These are phyloP conservation scores for Cyberlindnera sargentensis DNA, from an alignment of 805 yeast genomes.

Conservation along the genomic window DNA sequence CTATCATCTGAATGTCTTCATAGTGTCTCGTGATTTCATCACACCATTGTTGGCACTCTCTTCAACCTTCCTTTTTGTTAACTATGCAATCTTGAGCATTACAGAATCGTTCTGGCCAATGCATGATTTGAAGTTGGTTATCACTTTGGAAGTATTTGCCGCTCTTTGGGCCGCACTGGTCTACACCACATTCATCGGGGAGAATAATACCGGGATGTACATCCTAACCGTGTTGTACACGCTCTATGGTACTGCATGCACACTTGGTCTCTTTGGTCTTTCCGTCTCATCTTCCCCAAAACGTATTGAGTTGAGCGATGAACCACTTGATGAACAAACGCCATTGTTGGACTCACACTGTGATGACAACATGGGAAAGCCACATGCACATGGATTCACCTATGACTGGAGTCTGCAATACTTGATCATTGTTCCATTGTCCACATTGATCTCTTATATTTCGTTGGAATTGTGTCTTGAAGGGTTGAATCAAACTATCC, in stretches of 20 bases:
- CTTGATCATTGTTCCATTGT: slow-evolving; percentile 58
- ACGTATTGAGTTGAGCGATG: not conserved
- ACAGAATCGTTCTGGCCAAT: slow-evolving; percentile 35
- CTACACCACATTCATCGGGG: slow-evolving; percentile 41
- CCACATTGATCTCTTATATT: slow-evolving; percentile 45
- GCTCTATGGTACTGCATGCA: slow-evolving; percentile 38
- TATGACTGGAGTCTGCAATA: slow-evolving; percentile 84
- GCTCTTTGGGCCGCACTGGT: slow-evolving; percentile 52
- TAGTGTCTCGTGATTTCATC: slow-evolving; percentile 44
- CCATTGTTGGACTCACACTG: slow-evolving; percentile 25
- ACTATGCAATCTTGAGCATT: slow-evolving; percentile 45
- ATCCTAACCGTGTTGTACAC: slow-evolving; percentile 39
- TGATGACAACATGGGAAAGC: slow-evolving; percentile 9
- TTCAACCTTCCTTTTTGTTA: slow-evolving; percentile 42
- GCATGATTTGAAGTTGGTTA: slow-evolving; percentile 53
- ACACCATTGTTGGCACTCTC: slow-evolving; percentile 44
- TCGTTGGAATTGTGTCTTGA: slow-evolving; percentile 49
- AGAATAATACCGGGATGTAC: slow-evolving; percentile 45
- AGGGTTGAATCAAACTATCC: slow-evolving; percentile 64
- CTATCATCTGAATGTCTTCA: slow-evolving; percentile 36
- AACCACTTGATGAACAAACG: slow-evolving; percentile 22
- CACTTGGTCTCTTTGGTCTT: slow-evolving; percentile 43
- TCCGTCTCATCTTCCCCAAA: slow-evolving; percentile 24
- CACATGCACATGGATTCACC: slow-evolving; percentile 35
- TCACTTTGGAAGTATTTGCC: slow-evolving; percentile 46